Percentiles rank a stretch among this genome's conserved stretches.
Evolutionary conservation across 1,284 basidiomycete species (phyloP).

Genomic region (Fomitopsis pinicola): DNA sequence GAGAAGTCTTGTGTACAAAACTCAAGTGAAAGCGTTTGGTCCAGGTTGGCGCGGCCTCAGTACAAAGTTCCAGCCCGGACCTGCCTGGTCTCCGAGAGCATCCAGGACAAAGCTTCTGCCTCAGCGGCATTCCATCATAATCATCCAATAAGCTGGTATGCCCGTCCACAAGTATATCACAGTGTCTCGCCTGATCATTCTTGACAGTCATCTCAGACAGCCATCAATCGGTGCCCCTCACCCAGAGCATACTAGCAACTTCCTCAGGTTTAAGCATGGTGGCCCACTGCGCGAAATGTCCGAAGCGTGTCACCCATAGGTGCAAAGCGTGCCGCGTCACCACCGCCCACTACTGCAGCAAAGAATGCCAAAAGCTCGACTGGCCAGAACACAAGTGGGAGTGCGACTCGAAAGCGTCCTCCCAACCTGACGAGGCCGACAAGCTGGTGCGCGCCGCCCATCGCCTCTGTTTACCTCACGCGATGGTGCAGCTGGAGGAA

Average conservation of each 20-base stretch:
- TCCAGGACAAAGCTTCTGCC: too few species aligned
- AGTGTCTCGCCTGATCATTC: too few species aligned
- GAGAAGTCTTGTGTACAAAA: too few species aligned
- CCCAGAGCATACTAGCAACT: neutral
- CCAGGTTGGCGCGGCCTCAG: too few species aligned
- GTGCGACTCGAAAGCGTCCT: slow-evolving; percentile 22
- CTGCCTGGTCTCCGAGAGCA: too few species aligned
- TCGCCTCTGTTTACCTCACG: slow-evolving; percentile 23
- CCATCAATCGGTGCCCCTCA: too few species aligned
- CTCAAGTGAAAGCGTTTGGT: too few species aligned
- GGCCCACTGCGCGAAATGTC: neutral
- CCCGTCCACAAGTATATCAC: too few species aligned
- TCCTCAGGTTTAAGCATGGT: neutral
- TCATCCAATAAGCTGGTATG: too few species aligned
- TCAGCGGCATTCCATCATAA: too few species aligned
- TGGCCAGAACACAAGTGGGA: slow-evolving; percentile 32
- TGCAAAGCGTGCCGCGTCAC: slow-evolving; percentile 1
- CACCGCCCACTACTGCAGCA: slow-evolving; percentile 29
- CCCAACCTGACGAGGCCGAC: slow-evolving; percentile 30
- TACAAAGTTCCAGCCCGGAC: too few species aligned
- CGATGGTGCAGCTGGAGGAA: slow-evolving; percentile 30
- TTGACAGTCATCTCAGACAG: too few species aligned
- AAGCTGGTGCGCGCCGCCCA: slow-evolving; percentile 24
- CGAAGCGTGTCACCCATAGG: neutral
- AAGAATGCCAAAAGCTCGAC: slow-evolving; percentile 24